These are phyloP conservation scores for Bigelowiella natans DNA, from an alignment of 78 protist genomes.

Conservation along the genomic window DNA sequence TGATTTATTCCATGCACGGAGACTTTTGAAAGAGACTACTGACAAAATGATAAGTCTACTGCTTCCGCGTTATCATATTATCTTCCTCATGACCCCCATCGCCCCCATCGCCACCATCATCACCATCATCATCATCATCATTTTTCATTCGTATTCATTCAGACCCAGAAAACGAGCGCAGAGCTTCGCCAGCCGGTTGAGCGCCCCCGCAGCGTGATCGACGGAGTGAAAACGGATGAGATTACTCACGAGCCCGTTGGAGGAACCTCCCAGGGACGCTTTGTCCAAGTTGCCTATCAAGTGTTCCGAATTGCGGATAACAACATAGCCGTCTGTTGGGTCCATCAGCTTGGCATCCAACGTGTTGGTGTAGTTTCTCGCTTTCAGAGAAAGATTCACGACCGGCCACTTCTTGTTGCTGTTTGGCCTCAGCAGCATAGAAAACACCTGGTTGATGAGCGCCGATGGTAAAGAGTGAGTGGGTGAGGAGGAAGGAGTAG, in stretches of 20 bases:
- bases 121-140: too few relatives aligned
- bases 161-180: slow-evolving; percentile 21
- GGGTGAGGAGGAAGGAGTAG: slow-evolving; percentile 55
- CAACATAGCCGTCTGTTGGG: slow-evolving; percentile 71
- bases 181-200: slow-evolving; percentile 84
- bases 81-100: too few relatives aligned
- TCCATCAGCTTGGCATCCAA: background rate
- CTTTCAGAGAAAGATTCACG: slow-evolving; percentile 53
- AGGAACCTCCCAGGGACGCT: slow-evolving; percentile 33
- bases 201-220: slow-evolving; percentile 22
- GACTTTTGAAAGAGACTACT: too few relatives aligned
- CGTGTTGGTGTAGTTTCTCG: slow-evolving; percentile 30
- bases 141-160: too few relatives aligned
- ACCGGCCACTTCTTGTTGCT: background rate
- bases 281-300: slow-evolving; percentile 86
- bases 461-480: slow-evolving; percentile 77
- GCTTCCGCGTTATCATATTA: too few relatives aligned
- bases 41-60: too few relatives aligned
- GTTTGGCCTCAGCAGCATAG: slow-evolving; percentile 21
- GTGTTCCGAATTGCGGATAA: slow-evolving; percentile 58
- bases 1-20: too few relatives aligned
- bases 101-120: too few relatives aligned
- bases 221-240: background rate
- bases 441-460: slow-evolving; percentile 92
- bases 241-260: background rate